Base-by-base conservation (phyloP, 148 eudicot species). In the Cornus kousa region DNA sequence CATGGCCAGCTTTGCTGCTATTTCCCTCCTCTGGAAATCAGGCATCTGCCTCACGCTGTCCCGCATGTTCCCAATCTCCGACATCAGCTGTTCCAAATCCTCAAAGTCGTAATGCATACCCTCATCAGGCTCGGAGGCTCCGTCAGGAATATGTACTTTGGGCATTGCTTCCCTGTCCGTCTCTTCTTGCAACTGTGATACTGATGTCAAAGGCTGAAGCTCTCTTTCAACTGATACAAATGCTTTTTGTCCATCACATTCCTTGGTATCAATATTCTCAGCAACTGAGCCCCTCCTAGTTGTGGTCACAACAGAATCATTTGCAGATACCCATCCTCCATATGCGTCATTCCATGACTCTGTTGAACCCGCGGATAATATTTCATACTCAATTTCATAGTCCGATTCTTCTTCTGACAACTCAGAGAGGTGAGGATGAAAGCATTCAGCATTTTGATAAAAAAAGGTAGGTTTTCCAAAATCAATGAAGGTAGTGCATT, bases 11-110 rank as follows among this genome's bases (percentile, higher is more conserved):
- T 85, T 90, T 7, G 97, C 99, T 31, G 99, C 97, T 94, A 92
- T 97, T 71, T 97, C 99, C 83, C 98, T 88, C 86, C 98, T 94
- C 80, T 97, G 98, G 78, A 92, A 97, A 84, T 94, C 98, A 37
- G 97, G 98, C 94, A 97, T 89, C 82, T 92, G 78, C 84, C 99
- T 89, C 74, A 93, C 81, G 80, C 86, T 93, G 68, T 82, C 86
- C 12, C 97, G 93, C 87, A 91, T 68, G 39, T 88, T 97, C 72
- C 95, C 90, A 50, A 94, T 91, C 86, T 94, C 98, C 43, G 93
- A 87, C 99, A 97, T 97, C 79, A 94, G 55, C 76, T 86, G 93
- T 71, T 91, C 98, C 80, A 97, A 69, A 79, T 94, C 92, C 82
- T 91, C 99, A 17, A 97, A 84, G 74, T 88, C 94, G 53, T 85